phyloP scores from a whole-genome alignment of 139 green algal genomes.

The Cymbomonas tetramitiformis region DNA sequence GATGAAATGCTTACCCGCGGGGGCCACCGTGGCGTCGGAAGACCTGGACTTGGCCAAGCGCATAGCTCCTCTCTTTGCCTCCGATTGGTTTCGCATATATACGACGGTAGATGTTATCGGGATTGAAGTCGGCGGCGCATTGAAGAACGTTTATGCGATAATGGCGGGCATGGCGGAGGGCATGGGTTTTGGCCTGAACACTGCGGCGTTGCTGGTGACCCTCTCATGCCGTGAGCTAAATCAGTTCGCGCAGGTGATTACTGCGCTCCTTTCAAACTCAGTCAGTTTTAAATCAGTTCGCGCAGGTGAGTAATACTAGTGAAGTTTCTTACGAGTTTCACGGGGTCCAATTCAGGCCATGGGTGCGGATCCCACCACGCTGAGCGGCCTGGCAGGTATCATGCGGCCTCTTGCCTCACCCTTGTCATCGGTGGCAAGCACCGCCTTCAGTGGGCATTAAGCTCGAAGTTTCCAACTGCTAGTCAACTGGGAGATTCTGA shows the following conservation, averaged over 20 bases:
- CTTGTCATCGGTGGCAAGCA: too few species aligned
- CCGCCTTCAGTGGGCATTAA: too few species aligned
- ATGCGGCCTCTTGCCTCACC: too few species aligned
- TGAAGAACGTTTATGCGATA: slow-evolving; percentile 26
- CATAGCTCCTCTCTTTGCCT: background rate
- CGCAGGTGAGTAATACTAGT: too few species aligned
- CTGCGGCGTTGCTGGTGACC: slow-evolving; percentile 10
- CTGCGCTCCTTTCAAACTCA: too few species aligned
- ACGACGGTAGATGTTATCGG: slow-evolving; percentile 16
- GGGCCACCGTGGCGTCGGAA: slow-evolving; percentile 7
- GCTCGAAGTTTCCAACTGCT: too few species aligned
- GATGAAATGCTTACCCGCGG: slow-evolving; percentile 4
- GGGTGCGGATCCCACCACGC: slow-evolving; percentile 9
- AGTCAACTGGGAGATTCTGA: too few species aligned
- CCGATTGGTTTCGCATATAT: slow-evolving; percentile 10
- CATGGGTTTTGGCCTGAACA: slow-evolving; percentile 19
- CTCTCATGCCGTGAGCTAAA: slow-evolving; percentile 13
- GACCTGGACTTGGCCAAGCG: slow-evolving; percentile 3
- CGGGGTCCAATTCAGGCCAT: too few species aligned
- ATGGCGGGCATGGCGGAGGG: slow-evolving; percentile 14
- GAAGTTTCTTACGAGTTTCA: too few species aligned
- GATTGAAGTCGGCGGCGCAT: slow-evolving; percentile 15
- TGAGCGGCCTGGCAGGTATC: slow-evolving; percentile 13
- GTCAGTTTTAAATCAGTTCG: too few species aligned
- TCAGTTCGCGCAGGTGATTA: too few species aligned